These are phyloP conservation scores for Thymus mandschuricus DNA, from an alignment of 257 asterid species.

Conservation along the genomic window DNA sequence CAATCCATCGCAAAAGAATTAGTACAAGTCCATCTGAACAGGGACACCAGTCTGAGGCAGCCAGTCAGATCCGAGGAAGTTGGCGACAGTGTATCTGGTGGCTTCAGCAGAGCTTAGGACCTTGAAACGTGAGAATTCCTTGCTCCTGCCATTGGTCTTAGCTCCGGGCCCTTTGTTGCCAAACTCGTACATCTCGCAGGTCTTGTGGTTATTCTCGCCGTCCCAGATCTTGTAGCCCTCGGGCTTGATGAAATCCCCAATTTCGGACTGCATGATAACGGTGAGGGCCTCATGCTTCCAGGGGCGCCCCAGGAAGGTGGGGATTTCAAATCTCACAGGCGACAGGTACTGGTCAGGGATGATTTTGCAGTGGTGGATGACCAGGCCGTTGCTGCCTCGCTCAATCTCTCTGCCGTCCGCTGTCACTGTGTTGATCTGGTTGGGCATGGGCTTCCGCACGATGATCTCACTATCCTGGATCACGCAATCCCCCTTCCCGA, in stretches of 20 bases:
- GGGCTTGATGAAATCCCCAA: constrained; percentile 66
- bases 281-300: constrained; percentile 54
- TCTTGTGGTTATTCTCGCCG: constrained; percentile 37
- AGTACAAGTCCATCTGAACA: constrained; percentile 30
- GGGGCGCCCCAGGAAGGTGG: constrained; percentile 61
- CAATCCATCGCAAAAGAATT: background rate
- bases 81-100: constrained; percentile 27
- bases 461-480: constrained; percentile 67
- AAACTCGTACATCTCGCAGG: constrained; percentile 47
- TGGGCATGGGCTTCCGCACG: constrained; percentile 42
- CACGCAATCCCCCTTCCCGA: constrained; percentile 64
- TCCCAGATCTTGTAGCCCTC: constrained; percentile 59
- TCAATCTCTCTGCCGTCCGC: constrained; percentile 63
- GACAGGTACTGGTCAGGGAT: constrained; percentile 44
- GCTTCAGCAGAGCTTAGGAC: constrained; percentile 36
- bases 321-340: constrained; percentile 37
- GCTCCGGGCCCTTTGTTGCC: constrained; percentile 69
- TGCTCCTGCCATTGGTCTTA: constrained; percentile 32
- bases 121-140: constrained; percentile 29
- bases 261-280: constrained; percentile 57
- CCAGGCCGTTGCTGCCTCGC: constrained; percentile 46
- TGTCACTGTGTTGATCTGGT: constrained; percentile 60
- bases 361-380: constrained; percentile 68
- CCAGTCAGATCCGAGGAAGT: constrained; percentile 42
- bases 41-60: constrained; percentile 39